Percentiles rank a stretch among this genome's conserved stretches.
Conservation (phyloP, 2,329 filamentous ascomycete species). For the Fonsecaea nubica region DNA sequence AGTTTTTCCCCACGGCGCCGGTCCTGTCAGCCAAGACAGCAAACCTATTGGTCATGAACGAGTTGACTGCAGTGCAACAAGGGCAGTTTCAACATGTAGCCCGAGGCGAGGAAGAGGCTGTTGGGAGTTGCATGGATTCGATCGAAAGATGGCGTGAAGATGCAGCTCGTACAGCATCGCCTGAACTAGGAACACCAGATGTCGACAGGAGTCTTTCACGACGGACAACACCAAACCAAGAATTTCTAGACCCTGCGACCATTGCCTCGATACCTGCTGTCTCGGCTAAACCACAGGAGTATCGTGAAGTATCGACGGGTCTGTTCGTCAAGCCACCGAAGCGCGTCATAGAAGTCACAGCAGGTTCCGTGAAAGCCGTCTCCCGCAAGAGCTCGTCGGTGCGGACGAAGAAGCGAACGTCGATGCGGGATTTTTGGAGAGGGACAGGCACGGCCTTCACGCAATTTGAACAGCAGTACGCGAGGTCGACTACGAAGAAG, state of each 20-base stretch:
- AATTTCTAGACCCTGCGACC: background rate
- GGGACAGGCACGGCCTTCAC: constrained; percentile 19
- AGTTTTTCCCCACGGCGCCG: background rate
- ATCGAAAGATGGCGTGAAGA: constrained; percentile 35
- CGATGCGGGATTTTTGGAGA: background rate
- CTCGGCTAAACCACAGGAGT: background rate
- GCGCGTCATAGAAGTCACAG: background rate
- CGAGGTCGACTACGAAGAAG: constrained; percentile 1
- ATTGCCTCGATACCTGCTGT: background rate
- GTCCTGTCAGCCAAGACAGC: background rate
- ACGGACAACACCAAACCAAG: background rate
- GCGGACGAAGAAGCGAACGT: background rate
- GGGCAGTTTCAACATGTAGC: background rate
- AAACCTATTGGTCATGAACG: background rate
- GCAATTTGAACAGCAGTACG: constrained; percentile 10
- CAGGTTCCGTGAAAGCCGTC: background rate
- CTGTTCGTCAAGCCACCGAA: constrained; percentile 10
- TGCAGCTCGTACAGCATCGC: constrained; percentile 14
- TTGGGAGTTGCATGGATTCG: constrained; percentile 30
- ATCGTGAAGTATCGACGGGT: background rate
- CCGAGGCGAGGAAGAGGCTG: background rate
- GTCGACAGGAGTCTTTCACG: constrained; percentile 17
- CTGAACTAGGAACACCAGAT: constrained; percentile 26
- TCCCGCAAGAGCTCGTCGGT: background rate
- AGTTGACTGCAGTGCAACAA: background rate